phyloP scores from a whole-genome alignment of 257 asterid genomes.

The Jacaranda mimosifolia region DNA sequence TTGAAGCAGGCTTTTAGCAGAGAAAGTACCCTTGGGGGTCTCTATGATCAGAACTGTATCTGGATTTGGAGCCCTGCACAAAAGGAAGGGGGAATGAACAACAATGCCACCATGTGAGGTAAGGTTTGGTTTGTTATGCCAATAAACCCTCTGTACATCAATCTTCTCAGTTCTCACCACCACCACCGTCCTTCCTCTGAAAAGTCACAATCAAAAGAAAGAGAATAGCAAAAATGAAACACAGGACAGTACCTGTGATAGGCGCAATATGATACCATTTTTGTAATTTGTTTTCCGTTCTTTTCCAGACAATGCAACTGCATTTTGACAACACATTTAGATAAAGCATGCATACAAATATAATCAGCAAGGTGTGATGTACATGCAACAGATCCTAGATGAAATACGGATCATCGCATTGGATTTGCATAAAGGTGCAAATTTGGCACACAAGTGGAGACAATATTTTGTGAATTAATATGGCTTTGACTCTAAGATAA shows the following conservation, averaged over 20 bases:
- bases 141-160: not conserved
- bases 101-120: slow-evolving; percentile 5
- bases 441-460: slow-evolving; percentile 15
- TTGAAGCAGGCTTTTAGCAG: slow-evolving; percentile 83
- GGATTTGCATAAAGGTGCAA: not conserved
- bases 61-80: slow-evolving; percentile 85
- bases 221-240: not conserved
- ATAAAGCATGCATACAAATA: slow-evolving; percentile 22
- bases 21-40: slow-evolving; percentile 84
- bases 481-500: slow-evolving; percentile 4
- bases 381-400: slow-evolving; percentile 16
- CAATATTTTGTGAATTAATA: slow-evolving; percentile 8
- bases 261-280: slow-evolving; percentile 95
- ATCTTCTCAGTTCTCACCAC: not conserved
- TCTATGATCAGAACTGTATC: slow-evolving; percentile 91
- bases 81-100: slow-evolving; percentile 32
- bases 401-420: not conserved
- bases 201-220: not conserved
- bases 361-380: slow-evolving; percentile 14
- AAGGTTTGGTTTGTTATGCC: slow-evolving; percentile 5
- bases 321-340: slow-evolving; percentile 43
- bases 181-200: slow-evolving; percentile 13
- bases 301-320: slow-evolving; percentile 97
- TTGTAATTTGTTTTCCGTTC: slow-evolving; percentile 89
- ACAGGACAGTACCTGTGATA: slow-evolving; percentile 81